A percentile compares a stretch with the other conserved stretches of the same genome.
Evolutionary conservation across 345 rosid genomes (phyloP).

Genomic region (Hevea brasiliensis): DNA sequence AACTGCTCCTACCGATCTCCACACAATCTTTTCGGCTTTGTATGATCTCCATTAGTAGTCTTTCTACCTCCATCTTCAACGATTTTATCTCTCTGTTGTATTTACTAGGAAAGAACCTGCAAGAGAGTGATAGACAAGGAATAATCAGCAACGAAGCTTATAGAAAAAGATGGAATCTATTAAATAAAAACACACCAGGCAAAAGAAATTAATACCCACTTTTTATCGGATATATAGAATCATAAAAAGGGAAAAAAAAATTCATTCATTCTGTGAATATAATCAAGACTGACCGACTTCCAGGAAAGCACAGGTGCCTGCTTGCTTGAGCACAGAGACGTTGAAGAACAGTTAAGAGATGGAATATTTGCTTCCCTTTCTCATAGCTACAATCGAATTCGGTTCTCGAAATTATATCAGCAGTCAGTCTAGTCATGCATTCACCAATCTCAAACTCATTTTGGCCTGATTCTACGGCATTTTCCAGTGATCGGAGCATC

Average conservation of each 20-base stretch:
- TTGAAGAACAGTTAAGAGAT: constrained; percentile 59
- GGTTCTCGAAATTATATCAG: constrained; percentile 84
- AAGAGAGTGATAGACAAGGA: background rate
- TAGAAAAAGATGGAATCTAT: background rate
- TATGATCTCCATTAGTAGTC: constrained; percentile 76
- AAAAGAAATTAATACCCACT: background rate
- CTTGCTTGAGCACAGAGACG: constrained; percentile 72
- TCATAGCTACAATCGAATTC: constrained; percentile 74
- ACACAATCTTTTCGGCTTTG: constrained; percentile 71
- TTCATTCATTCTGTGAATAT: too few relatives aligned
- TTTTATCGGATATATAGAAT: background rate
- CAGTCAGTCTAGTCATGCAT: constrained; percentile 67
- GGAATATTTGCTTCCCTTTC: constrained; percentile 81
- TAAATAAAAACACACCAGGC: background rate
- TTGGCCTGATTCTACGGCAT: constrained; percentile 47
- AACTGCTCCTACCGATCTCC: constrained; percentile 76
- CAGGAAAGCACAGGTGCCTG: constrained; percentile 84
- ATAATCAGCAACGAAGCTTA: background rate
- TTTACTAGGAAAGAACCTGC: constrained; percentile 82
- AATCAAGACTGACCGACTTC: constrained; percentile 60
- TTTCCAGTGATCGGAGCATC: constrained; percentile 55
- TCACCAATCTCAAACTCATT: constrained; percentile 83
- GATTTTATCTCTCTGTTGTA: constrained; percentile 87
- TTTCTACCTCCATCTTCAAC: constrained; percentile 73
- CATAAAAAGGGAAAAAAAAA: background rate